A percentile compares a stretch with the other conserved stretches of the same genome.
Evolutionary conservation across 2,329 filamentous ascomycete genomes (phyloP).

Genomic region (Arthrobotrys sinensis): DNA sequence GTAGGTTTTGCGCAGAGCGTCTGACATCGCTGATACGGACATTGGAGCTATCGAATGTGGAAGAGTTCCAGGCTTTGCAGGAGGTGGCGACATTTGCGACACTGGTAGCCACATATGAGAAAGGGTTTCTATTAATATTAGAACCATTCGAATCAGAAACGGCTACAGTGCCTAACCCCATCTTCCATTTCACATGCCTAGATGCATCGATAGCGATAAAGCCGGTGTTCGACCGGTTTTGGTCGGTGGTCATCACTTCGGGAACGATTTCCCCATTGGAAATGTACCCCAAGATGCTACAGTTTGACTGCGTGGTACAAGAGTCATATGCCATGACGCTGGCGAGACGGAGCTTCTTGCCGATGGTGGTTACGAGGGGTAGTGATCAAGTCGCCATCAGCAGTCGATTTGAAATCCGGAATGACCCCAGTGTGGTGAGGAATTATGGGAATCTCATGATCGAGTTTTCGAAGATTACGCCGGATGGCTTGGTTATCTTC

Average conservation of each 20-base stretch:
- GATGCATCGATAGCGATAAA: slow-evolving; percentile 98
- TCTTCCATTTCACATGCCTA: slow-evolving; percentile 96
- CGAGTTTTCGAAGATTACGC: slow-evolving; percentile 95
- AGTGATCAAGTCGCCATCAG: slow-evolving; percentile 94
- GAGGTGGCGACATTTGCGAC: slow-evolving; percentile 98
- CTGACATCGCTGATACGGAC: slow-evolving; percentile 94
- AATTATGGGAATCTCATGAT: slow-evolving; percentile 95
- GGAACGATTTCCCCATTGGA: slow-evolving; percentile 96
- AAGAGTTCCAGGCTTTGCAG: slow-evolving; percentile 96
- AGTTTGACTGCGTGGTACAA: slow-evolving; percentile 91
- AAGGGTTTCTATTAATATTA: slow-evolving; percentile 94
- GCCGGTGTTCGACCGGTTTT: slow-evolving; percentile 96
- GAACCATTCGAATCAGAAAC: slow-evolving; percentile 97
- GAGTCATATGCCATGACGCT: slow-evolving; percentile 98
- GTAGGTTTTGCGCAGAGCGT: slow-evolving; percentile 90
- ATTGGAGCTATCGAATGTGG: slow-evolving; percentile 94
- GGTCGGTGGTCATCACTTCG: slow-evolving; percentile 97
- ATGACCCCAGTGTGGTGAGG: slow-evolving; percentile 94
- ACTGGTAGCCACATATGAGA: slow-evolving; percentile 95
- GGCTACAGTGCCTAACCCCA: slow-evolving; percentile 93
- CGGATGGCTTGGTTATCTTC: slow-evolving; percentile 98
- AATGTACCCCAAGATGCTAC: slow-evolving; percentile 99
- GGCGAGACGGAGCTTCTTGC: slow-evolving; percentile 92
- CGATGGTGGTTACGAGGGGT: slow-evolving; percentile 96
- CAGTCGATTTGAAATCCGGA: slow-evolving; percentile 93